Percentiles rank a stretch among this genome's conserved stretches.
These are phyloP conservation scores for Tolypocladium guangdongense DNA, from an alignment of 2,329 filamentous ascomycete species.

Conservation along the genomic window DNA sequence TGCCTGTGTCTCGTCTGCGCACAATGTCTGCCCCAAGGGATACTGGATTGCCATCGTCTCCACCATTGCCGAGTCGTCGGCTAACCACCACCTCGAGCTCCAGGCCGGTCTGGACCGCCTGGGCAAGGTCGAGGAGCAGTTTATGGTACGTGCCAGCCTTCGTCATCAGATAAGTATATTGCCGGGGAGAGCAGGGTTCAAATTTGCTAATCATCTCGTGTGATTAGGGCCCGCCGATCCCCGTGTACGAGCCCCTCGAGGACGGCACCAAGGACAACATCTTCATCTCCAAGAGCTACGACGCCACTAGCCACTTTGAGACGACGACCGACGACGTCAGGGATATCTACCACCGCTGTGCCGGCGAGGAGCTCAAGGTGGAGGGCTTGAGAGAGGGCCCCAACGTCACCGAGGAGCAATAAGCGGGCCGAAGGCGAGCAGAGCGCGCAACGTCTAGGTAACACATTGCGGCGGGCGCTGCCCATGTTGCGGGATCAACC, in stretches of 20 bases:
- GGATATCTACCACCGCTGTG: slow-evolving; percentile 79
- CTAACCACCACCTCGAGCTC: slow-evolving; percentile 94
- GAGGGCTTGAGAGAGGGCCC: slow-evolving; percentile 76
- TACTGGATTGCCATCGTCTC: slow-evolving; percentile 99
- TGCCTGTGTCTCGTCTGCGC: slow-evolving; percentile 85
- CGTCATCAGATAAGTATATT: background rate
- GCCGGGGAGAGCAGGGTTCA: background rate
- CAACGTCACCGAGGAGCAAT: slow-evolving; percentile 59
- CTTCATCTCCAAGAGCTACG: slow-evolving; percentile 98
- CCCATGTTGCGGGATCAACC: background rate
- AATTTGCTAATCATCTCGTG: background rate
- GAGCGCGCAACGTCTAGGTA: background rate
- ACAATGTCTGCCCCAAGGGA: slow-evolving; percentile 97
- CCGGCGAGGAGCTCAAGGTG: slow-evolving; percentile 77
- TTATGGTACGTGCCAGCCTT: slow-evolving; percentile 52
- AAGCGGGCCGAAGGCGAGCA: slow-evolving; percentile 6
- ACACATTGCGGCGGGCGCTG: background rate
- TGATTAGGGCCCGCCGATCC: slow-evolving; percentile 63
- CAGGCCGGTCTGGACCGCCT: slow-evolving; percentile 86
- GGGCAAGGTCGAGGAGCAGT: slow-evolving; percentile 90
- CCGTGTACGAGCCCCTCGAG: slow-evolving; percentile 83
- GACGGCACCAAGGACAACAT: slow-evolving; percentile 79
- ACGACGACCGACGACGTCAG: slow-evolving; percentile 82
- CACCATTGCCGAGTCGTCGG: slow-evolving; percentile 82
- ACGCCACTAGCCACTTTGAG: slow-evolving; percentile 96